phyloP scores from a whole-genome alignment of 306 rosid species.

The Prunus fruticosa region DNA sequence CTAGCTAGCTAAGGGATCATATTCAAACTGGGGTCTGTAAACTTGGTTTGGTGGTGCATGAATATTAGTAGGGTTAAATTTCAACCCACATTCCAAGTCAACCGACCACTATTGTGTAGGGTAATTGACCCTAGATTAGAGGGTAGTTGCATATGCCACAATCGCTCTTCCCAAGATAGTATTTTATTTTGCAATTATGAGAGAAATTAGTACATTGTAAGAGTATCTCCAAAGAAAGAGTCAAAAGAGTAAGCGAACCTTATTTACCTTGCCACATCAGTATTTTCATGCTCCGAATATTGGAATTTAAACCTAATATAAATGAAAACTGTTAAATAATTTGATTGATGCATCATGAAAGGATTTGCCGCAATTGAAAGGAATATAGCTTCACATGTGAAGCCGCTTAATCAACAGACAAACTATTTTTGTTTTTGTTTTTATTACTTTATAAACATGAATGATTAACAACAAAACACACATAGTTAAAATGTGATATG shows the following conservation, averaged over 20 bases:
- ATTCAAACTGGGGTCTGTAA: background rate
- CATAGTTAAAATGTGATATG: background rate
- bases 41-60: no score
- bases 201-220: background rate
- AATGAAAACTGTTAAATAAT: no score
- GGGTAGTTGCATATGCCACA: background rate
- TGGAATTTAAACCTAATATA: no score
- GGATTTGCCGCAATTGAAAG: no score
- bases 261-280: no score
- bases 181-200: background rate
- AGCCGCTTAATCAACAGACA: no score
- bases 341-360: no score
- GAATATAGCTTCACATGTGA: no score
- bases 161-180: background rate
- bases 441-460: background rate
- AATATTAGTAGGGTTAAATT: background rate
- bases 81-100: slow-evolving; percentile 29
- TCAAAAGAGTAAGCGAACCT: no score
- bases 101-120: slow-evolving; percentile 23
- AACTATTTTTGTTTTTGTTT: background rate
- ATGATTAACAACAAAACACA: background rate
- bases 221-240: accelerated
- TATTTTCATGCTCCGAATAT: no score
- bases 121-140: background rate
- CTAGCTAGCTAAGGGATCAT: background rate